Evolutionary conservation across 202 grass and related monocot species (phyloP).

Genomic region (Eragrostis tef): DNA sequence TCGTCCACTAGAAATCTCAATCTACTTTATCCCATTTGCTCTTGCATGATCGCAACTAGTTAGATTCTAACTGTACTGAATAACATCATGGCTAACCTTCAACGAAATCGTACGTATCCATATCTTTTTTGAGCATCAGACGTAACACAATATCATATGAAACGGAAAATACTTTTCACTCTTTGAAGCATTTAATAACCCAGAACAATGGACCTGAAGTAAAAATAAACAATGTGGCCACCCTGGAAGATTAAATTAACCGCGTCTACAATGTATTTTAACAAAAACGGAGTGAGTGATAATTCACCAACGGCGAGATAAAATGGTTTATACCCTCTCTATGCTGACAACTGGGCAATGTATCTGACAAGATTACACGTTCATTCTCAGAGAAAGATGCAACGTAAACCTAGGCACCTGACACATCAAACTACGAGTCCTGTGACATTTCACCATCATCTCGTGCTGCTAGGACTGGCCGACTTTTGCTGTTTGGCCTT

Average conservation of each 20-base stretch:
- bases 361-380: slow-evolving; percentile 36
- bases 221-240: slow-evolving; percentile 21
- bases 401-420: slow-evolving; percentile 12
- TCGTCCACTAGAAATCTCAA: too few species aligned
- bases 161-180: neutral
- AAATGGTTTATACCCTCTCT: slow-evolving; percentile 46
- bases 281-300: neutral
- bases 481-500: slow-evolving; percentile 80
- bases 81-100: too few species aligned
- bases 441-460: slow-evolving; percentile 12
- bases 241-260: slow-evolving; percentile 17
- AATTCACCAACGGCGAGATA: slow-evolving; percentile 31
- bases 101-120: too few species aligned
- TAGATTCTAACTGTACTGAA: too few species aligned
- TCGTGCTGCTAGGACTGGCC: slow-evolving; percentile 57
- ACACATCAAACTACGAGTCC: slow-evolving; percentile 22
- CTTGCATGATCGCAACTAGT: too few species aligned
- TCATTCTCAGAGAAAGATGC: slow-evolving; percentile 10
- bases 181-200: neutral
- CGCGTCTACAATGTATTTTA: slow-evolving; percentile 12
- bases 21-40: too few species aligned
- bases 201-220: slow-evolving; percentile 1
- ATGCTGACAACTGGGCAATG: slow-evolving; percentile 37
- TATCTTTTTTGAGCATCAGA: too few species aligned
- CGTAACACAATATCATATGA: neutral